phyloP scores from a whole-genome alignment of 2,329 filamentous ascomycete species.

The Verruconis gallopava region DNA sequence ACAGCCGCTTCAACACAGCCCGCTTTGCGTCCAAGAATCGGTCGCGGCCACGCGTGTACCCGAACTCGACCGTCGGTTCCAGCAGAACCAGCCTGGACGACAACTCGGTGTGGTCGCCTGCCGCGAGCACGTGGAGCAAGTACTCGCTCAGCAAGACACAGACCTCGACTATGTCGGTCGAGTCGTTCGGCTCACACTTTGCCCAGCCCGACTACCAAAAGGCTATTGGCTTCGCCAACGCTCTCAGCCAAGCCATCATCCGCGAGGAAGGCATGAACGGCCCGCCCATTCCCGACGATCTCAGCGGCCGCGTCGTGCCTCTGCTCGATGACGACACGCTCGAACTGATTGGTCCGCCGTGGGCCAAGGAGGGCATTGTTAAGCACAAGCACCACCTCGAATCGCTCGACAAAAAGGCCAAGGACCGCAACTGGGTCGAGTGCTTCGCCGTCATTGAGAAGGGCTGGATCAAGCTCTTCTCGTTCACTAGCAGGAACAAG shows the following conservation, averaged over 20 bases:
- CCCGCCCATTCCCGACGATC: neutral
- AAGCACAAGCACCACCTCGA: slow-evolving; percentile 96
- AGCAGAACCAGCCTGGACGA: slow-evolving; percentile 93
- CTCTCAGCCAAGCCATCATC: slow-evolving; percentile 90
- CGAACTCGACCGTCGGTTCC: slow-evolving; percentile 62
- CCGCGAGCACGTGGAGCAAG: slow-evolving; percentile 82
- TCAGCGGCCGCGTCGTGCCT: slow-evolving; percentile 35
- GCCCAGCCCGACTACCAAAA: slow-evolving; percentile 78
- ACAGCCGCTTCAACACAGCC: slow-evolving; percentile 43
- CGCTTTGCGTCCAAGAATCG: slow-evolving; percentile 79
- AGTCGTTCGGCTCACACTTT: slow-evolving; percentile 70
- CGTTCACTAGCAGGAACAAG: slow-evolving; percentile 68
- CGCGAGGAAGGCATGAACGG: slow-evolving; percentile 56
- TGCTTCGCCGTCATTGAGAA: slow-evolving; percentile 95
- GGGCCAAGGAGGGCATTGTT: slow-evolving; percentile 93
- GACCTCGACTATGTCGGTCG: slow-evolving; percentile 80
- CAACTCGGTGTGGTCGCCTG: slow-evolving; percentile 82
- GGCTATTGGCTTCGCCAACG: slow-evolving; percentile 94
- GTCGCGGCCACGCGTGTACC: slow-evolving; percentile 63
- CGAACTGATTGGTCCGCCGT: slow-evolving; percentile 85
- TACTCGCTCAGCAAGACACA: slow-evolving; percentile 84
- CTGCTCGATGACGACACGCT: slow-evolving; percentile 86
- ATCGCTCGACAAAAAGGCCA: slow-evolving; percentile 77
- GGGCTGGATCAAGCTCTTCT: slow-evolving; percentile 86
- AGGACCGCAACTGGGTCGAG: slow-evolving; percentile 87